Base-by-base conservation (phyloP, 306 rosid species). In the Psophocarpus tetragonolobus region DNA sequence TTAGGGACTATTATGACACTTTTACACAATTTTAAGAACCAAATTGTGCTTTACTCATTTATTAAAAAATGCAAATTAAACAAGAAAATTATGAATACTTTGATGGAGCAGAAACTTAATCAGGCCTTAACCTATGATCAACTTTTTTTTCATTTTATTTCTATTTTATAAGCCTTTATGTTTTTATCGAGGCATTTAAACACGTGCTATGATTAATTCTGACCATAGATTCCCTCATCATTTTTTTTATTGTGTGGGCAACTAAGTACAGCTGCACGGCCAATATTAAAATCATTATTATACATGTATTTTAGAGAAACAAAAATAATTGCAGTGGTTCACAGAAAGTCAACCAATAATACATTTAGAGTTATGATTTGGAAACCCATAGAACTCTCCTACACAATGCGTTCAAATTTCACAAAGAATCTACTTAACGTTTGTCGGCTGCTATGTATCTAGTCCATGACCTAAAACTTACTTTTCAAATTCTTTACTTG, bases 361-460 rank as follows among this genome's bases (percentile, higher is more conserved):
- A 48, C 39, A 20, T 17, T 33, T 33, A 23, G 33, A 69, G 15
- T 10, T 13, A 54, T 77, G 51, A 66, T 27, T 38, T 12, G 23
- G 29, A 77, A 44, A 32, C 47, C 47, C 18, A 56, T 41, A 17
- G 38, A 69, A 3, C 61, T 68, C 70, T 42, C 27, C 3, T 6
- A 18, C 2, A 45, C 50, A 60, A 69, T 27, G 68, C 72, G 47
- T 69, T 69, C 68, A 6, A 77, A 72, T 77, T 72, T 71, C 66
- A 54, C 8, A 24, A 77, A 56, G 86, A 82, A 82, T 77, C 38
- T 71, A 26, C 79, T 33, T 71, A 82, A 77, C 82, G 21, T 77
- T 33, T 33, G 36, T 63, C 9, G n/a, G 77, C 63, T 3, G 74
- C 36, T 20, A 50, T 8, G 35, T 35, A 23, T 57, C 39, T 42